phyloP scores from a whole-genome alignment of 139 green algal species.

The Coccomyxa sp. region DNA sequence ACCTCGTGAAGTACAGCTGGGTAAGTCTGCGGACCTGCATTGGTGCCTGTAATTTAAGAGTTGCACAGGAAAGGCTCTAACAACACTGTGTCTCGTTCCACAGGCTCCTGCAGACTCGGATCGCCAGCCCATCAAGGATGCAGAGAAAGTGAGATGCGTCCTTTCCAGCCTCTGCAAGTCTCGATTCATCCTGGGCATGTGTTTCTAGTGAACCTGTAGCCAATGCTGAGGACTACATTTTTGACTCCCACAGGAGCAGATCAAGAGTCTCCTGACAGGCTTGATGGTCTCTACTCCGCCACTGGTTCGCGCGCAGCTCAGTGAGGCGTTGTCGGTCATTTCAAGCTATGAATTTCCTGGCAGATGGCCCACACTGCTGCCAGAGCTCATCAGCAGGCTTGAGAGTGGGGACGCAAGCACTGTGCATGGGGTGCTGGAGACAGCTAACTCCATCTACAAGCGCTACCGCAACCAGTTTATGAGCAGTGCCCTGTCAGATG shows the following conservation, averaged over 20 bases:
- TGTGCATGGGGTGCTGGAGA: slow-evolving; percentile 74
- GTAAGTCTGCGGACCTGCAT: slow-evolving; percentile 19
- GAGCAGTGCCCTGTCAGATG: slow-evolving; percentile 49
- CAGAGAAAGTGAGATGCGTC: neutral
- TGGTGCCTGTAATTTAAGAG: neutral
- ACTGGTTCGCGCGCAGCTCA: slow-evolving; percentile 76
- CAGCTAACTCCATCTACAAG: slow-evolving; percentile 96
- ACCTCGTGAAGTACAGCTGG: slow-evolving; percentile 90
- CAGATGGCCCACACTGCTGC: slow-evolving; percentile 83
- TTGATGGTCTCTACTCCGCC: slow-evolving; percentile 86
- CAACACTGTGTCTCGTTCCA: neutral
- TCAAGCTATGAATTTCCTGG: slow-evolving; percentile 86
- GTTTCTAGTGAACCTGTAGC: neutral
- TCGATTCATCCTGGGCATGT: neutral
- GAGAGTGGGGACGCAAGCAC: slow-evolving; percentile 6
- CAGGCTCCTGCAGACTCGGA: slow-evolving; percentile 3
- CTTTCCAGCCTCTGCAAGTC: neutral
- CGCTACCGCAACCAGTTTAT: slow-evolving; percentile 58
- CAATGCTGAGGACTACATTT: neutral
- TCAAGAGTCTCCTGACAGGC: slow-evolving; percentile 77
- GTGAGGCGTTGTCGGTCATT: slow-evolving; percentile 91
- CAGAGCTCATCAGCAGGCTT: slow-evolving; percentile 80
- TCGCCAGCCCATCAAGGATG: neutral
- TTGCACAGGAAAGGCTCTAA: neutral
- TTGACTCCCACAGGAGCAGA: slow-evolving; percentile 62